Evolutionary conservation across 108 stramenopile genomes (phyloP).

Genomic region (Pseudonitzschia delicatissima): DNA sequence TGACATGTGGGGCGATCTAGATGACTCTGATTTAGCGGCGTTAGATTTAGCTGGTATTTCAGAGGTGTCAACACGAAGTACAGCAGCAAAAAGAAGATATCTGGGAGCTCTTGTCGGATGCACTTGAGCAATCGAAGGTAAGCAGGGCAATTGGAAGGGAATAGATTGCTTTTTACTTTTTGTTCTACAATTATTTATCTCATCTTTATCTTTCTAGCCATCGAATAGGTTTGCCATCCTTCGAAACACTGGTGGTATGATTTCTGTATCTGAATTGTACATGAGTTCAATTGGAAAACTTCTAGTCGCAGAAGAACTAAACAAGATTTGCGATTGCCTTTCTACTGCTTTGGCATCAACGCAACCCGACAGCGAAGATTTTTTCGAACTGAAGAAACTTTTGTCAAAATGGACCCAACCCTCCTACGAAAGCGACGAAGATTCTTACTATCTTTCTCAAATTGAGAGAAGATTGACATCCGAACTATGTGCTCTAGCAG

Average conservation of each 20-base stretch:
- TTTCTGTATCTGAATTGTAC: neutral
- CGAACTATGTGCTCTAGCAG: slow-evolving; percentile 20
- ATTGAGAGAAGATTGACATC: slow-evolving; percentile 13
- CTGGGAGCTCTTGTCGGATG: slow-evolving; percentile 14
- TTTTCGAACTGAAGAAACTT: neutral
- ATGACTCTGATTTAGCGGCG: slow-evolving; percentile 16
- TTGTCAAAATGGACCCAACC: slow-evolving; percentile 9
- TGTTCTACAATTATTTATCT: neutral
- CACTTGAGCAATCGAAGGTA: slow-evolving; percentile 27
- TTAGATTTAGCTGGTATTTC: neutral
- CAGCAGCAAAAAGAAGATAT: neutral
- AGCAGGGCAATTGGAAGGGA: neutral
- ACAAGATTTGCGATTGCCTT: slow-evolving; percentile 26
- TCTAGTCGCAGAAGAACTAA: slow-evolving; percentile 13
- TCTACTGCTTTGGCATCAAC: slow-evolving; percentile 12
- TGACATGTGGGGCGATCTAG: slow-evolving; percentile 15
- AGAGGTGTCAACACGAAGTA: neutral
- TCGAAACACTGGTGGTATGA: neutral
- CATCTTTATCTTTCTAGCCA: slow-evolving; percentile 13
- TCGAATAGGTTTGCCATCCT: slow-evolving; percentile 19
- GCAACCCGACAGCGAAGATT: neutral
- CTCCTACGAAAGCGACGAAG: slow-evolving; percentile 5
- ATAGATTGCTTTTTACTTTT: neutral
- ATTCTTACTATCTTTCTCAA: slow-evolving; percentile 6
- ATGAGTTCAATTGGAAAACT: slow-evolving; percentile 23